phyloP scores from a whole-genome alignment of 2,329 filamentous ascomycete species.

The Cercospora zeae-maydis region DNA sequence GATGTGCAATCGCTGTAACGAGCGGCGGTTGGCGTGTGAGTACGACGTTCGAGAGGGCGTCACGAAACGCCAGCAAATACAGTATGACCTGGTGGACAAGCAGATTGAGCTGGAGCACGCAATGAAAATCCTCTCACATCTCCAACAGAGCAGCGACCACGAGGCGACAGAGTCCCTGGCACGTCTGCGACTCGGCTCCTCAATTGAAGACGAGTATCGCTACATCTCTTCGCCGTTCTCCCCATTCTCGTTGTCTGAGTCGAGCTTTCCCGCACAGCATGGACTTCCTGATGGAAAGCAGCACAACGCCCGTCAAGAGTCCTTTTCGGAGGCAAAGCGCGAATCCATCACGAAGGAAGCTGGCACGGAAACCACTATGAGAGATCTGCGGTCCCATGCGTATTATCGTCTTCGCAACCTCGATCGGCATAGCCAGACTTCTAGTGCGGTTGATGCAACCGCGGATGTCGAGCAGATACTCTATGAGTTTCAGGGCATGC shows the following conservation, averaged over 20 bases:
- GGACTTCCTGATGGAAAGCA: neutral
- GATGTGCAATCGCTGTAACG: slow-evolving; percentile 11
- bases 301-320: too few species aligned
- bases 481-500: slow-evolving; percentile 10
- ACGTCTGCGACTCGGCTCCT: neutral
- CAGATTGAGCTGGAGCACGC: neutral
- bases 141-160: neutral
- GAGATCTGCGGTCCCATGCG: too few species aligned
- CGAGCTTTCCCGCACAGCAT: neutral
- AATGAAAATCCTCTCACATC: neutral
- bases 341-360: too few species aligned
- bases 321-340: too few species aligned
- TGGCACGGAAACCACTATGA: too few species aligned
- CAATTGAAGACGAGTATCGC: neutral
- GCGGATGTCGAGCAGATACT: slow-evolving; percentile 9
- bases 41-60: neutral
- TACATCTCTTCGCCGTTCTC: neutral
- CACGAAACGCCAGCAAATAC: neutral
- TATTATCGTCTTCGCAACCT: slow-evolving; percentile 6
- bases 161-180: neutral
- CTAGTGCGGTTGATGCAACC: slow-evolving; percentile 11
- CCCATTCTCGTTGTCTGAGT: neutral
- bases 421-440: slow-evolving; percentile 3
- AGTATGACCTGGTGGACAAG: neutral
- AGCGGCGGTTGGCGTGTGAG: slow-evolving; percentile 5